Evolutionary conservation across 192 early-diverging fungal genomes (phyloP).

Genomic region (Coemansia sp.): DNA sequence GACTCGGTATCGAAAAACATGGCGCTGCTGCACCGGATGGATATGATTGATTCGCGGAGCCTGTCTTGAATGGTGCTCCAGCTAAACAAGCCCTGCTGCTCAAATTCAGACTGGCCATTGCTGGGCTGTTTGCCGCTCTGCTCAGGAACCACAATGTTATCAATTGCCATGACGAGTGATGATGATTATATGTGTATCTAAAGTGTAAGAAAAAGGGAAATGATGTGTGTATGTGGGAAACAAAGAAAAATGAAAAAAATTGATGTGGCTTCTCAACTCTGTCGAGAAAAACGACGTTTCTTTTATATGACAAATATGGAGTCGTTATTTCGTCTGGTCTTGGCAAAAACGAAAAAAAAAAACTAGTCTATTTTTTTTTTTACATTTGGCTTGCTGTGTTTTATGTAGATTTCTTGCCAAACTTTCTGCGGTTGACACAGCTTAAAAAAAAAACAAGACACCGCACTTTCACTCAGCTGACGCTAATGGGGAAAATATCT

Average conservation of each 20-base stretch:
- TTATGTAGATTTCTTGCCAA: no score
- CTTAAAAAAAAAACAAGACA: no score
- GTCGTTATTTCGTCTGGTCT: no score
- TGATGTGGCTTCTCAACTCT: neutral
- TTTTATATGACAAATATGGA: no score
- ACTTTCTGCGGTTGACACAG: no score
- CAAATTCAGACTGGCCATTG: neutral
- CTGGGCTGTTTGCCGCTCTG: neutral
- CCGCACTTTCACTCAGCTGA: no score
- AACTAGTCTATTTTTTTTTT: no score
- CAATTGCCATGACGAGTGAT: neutral
- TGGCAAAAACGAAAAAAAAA: no score
- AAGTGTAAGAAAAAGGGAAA: neutral
- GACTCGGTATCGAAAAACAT: conserved; percentile 11
- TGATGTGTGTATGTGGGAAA: neutral
- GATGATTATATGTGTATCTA: neutral
- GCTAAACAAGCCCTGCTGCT: conserved; percentile 1
- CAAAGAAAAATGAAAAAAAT: neutral
- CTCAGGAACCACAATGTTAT: neutral
- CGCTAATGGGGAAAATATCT: no score
- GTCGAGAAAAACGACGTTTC: no score
- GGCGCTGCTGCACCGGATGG: conserved; percentile 1
- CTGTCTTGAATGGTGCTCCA: conserved; percentile 32
- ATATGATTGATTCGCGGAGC: conserved; percentile 16
- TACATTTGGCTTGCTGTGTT: no score